Conservation (phyloP, 129 eudicot genomes). For the Calendula officinalis region DNA sequence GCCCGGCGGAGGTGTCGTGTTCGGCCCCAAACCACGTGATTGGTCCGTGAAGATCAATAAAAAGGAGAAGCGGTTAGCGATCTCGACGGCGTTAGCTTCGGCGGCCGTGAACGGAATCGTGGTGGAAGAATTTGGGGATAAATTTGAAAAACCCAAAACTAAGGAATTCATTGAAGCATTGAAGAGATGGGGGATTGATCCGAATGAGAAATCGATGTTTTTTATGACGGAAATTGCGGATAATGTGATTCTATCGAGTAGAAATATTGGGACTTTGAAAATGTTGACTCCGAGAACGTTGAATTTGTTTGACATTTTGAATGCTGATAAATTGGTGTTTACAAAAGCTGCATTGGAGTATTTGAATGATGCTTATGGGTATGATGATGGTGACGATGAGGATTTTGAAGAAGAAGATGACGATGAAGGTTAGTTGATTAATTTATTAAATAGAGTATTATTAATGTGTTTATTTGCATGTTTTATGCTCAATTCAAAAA, state of each 20-base stretch:
- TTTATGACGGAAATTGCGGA: conserved; percentile 71
- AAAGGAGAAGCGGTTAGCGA: conserved; percentile 79
- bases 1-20: conserved; percentile 92
- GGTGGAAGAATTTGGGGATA: conserved; percentile 79
- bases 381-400: conserved; percentile 45
- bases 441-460: background rate
- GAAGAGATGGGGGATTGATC: conserved; percentile 84
- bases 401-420: conserved; percentile 25
- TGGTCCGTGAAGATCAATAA: conserved; percentile 83
- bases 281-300: conserved; percentile 90
- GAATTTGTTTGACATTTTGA: conserved; percentile 85
- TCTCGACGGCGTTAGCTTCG: conserved; percentile 75
- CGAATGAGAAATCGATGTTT: conserved; percentile 77
- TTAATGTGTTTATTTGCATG: background rate
- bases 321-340: conserved; percentile 78
- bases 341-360: conserved; percentile 71
- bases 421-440: conserved; percentile 35
- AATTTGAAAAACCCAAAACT: conserved; percentile 80
- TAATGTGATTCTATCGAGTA: conserved; percentile 64
- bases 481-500: background rate
- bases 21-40: conserved; percentile 92
- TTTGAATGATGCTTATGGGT: conserved; percentile 81
- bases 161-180: conserved; percentile 70
- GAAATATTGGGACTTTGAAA: conserved; percentile 82
- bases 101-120: conserved; percentile 62